Percentiles rank a stretch among this genome's conserved stretches.
Conservation (phyloP, 306 rosid species). For the Vigna reflexopilosa region DNA sequence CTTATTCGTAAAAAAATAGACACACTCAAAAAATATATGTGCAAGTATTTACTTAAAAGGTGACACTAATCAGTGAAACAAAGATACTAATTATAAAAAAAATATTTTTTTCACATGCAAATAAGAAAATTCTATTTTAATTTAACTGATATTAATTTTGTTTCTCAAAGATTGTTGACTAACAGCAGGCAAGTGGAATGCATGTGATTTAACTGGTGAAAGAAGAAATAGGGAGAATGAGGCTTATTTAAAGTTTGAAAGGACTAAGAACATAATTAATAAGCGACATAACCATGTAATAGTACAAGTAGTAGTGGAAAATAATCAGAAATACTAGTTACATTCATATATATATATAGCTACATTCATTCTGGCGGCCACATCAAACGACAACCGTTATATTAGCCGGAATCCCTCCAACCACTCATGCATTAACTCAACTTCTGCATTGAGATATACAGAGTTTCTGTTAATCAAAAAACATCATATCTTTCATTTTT, state of each 20-base stretch:
- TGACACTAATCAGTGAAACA: too few species aligned
- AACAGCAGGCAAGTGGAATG: background rate
- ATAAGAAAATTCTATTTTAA: too few species aligned
- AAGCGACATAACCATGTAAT: background rate
- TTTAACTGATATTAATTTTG: background rate
- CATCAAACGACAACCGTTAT: background rate
- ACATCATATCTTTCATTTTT: too few species aligned
- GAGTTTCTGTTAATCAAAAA: too few species aligned
- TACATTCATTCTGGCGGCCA: conserved; percentile 33
- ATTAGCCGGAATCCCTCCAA: background rate
- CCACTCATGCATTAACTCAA: conserved; percentile 37
- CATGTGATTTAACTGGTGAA: background rate
- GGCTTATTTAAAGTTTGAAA: background rate
- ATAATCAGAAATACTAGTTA: background rate
- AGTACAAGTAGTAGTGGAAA: too few species aligned
- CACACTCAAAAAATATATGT: background rate
- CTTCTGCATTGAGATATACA: background rate
- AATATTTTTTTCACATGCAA: too few species aligned
- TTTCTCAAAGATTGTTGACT: background rate
- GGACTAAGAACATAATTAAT: background rate
- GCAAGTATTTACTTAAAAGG: background rate
- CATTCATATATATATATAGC: too few species aligned
- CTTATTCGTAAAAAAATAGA: too few species aligned
- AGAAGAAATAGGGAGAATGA: conserved; percentile 24
- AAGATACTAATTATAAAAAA: too few species aligned